phyloP scores from a whole-genome alignment of 73 alveolate genomes.

The Paramecium octaurelia region DNA sequence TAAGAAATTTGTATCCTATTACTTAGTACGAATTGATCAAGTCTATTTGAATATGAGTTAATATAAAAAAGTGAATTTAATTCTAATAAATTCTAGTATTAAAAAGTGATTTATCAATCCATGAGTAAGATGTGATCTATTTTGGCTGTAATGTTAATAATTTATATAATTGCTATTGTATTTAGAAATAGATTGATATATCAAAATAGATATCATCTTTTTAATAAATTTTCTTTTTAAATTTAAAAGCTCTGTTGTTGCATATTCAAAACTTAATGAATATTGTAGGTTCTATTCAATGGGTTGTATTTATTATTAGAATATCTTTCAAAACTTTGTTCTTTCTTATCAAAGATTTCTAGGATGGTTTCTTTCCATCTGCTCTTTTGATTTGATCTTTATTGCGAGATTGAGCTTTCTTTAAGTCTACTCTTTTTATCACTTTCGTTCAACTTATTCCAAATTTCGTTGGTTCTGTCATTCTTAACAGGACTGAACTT shows the following conservation, averaged over 20 bases:
- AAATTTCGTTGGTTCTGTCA: background rate
- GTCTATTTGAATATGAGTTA: too few species aligned
- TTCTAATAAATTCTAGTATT: too few species aligned
- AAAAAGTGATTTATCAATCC: too few species aligned
- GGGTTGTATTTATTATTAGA: background rate
- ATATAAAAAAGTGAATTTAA: too few species aligned
- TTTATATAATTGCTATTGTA: background rate
- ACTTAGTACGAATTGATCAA: too few species aligned
- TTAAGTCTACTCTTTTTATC: background rate
- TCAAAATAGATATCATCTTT: constrained; percentile 19
- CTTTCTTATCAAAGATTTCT: constrained; percentile 1
- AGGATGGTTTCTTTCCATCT: constrained; percentile 6
- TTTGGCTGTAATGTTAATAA: background rate
- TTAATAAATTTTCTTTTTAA: constrained; percentile 11
- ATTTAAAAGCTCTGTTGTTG: constrained; percentile 8
- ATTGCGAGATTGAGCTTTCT: background rate
- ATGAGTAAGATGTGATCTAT: too few species aligned
- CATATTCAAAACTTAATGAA: background rate
- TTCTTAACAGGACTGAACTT: background rate
- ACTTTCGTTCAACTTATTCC: background rate
- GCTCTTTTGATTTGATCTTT: background rate
- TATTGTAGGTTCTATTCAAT: background rate
- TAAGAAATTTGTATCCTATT: too few species aligned
- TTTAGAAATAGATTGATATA: background rate
- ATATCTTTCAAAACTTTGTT: background rate